These are phyloP conservation scores for Zarea fungicola DNA, from an alignment of 2,329 filamentous ascomycete genomes.

Conservation along the genomic window DNA sequence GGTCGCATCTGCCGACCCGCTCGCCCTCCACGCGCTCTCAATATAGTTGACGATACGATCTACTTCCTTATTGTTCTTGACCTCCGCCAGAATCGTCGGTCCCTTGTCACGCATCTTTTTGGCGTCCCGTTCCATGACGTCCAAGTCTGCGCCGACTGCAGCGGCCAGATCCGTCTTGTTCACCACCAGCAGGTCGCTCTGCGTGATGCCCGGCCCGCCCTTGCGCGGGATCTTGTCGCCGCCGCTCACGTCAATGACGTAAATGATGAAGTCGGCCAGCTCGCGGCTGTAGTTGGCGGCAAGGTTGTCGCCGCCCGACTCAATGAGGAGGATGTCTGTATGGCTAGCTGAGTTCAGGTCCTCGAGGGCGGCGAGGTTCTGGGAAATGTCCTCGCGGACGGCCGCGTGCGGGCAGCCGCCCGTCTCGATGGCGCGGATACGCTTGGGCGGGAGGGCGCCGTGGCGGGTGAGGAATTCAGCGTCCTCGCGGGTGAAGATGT, in stretches of 20 bases:
- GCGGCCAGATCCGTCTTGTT: constrained; percentile 97
- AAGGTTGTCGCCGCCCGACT: constrained; percentile 92
- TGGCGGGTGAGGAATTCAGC: constrained; percentile 92
- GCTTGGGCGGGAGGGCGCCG: constrained; percentile 71
- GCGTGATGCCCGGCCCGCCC: constrained; percentile 93
- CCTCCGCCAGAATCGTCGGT: constrained; percentile 91
- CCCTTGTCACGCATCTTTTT: constrained; percentile 93
- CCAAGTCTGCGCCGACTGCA: constrained; percentile 82
- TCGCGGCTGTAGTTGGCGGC: constrained; percentile 95
- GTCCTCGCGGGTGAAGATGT: constrained; percentile 98
- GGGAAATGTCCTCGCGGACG: constrained; percentile 92
- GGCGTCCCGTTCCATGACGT: constrained; percentile 91
- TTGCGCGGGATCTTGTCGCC: constrained; percentile 97
- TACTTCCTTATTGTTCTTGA: constrained; percentile 86
- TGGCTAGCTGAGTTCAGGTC: constrained; percentile 76
- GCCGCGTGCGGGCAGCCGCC: constrained; percentile 96
- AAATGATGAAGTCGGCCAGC: constrained; percentile 95
- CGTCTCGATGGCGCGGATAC: constrained; percentile 95
- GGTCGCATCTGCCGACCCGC: constrained; percentile 67
- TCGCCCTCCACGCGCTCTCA: constrained; percentile 85
- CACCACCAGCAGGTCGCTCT: constrained; percentile 86
- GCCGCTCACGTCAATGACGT: constrained; percentile 94
- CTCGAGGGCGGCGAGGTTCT: constrained; percentile 89
- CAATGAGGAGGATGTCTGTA: constrained; percentile 88
- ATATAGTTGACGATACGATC: constrained; percentile 85